phyloP scores from a whole-genome alignment of 1,284 basidiomycete genomes.

The Fomitopsis palustris region DNA sequence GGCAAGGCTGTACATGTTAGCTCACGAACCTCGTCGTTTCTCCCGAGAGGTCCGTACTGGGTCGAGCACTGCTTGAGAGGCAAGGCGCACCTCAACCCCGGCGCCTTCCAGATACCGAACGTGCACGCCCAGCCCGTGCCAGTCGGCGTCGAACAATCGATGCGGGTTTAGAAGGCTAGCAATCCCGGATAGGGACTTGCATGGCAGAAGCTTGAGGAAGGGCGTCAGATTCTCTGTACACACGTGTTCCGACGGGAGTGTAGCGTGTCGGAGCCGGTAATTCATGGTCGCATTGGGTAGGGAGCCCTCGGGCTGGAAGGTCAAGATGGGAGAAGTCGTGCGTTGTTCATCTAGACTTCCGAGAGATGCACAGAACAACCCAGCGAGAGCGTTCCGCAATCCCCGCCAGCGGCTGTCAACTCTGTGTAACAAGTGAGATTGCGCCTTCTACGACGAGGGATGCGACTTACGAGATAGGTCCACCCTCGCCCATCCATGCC shows the following conservation, averaged over 20 bases:
- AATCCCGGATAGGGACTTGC: slow-evolving; percentile 89
- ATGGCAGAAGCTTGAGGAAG: slow-evolving; percentile 92
- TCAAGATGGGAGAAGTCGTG: slow-evolving; percentile 59
- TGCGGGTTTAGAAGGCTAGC: slow-evolving; percentile 85
- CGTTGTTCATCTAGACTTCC: slow-evolving; percentile 71
- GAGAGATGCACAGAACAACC: slow-evolving; percentile 92
- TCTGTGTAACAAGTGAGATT: slow-evolving; percentile 31
- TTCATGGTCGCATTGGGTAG: slow-evolving; percentile 49
- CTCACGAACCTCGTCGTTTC: slow-evolving; percentile 51
- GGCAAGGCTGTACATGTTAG: neutral
- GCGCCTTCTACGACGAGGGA: neutral
- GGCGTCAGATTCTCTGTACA: slow-evolving; percentile 98
- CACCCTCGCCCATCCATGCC: slow-evolving; percentile 80
- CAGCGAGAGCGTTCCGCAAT: slow-evolving; percentile 85
- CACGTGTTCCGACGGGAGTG: slow-evolving; percentile 78
- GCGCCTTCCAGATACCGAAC: slow-evolving; percentile 52
- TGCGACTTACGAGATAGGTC: slow-evolving; percentile 42
- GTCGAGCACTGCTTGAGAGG: slow-evolving; percentile 82
- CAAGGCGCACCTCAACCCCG: slow-evolving; percentile 66
- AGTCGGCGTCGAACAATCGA: slow-evolving; percentile 81
- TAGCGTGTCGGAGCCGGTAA: slow-evolving; percentile 69
- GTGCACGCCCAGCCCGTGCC: slow-evolving; percentile 84
- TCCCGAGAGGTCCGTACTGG: slow-evolving; percentile 57
- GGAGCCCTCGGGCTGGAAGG: slow-evolving; percentile 57
- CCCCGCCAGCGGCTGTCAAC: slow-evolving; percentile 80